Conservation (phyloP, 139 green algal species). For the Tetradesmus lagerheimii region DNA sequence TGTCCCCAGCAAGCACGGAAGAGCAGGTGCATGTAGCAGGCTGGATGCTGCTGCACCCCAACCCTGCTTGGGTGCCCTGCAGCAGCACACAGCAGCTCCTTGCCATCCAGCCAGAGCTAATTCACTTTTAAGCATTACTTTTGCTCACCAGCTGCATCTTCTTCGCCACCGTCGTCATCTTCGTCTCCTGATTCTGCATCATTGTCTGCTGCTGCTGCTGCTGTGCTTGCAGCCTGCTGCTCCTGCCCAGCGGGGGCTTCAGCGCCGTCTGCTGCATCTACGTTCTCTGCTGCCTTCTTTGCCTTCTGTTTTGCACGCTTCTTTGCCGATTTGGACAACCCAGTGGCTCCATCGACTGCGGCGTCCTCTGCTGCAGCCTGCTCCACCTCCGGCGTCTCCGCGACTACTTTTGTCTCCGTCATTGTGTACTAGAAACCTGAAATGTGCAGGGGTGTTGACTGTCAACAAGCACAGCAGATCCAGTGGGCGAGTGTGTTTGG, state of each 20-base stretch:
- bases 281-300: constrained; percentile 45
- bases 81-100: neutral
- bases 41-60: too few relatives aligned
- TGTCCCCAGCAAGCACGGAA: too few relatives aligned
- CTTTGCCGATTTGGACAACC: constrained; percentile 67
- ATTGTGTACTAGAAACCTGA: neutral
- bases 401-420: neutral
- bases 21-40: too few relatives aligned
- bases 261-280: neutral
- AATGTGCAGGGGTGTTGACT: neutral
- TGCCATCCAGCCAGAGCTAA: neutral
- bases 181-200: constrained; percentile 49
- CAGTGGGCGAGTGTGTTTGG: neutral
- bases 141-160: constrained; percentile 37
- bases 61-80: too few relatives aligned
- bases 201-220: constrained; percentile 7
- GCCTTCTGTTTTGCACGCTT: constrained; percentile 77
- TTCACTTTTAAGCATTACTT: neutral
- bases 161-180: constrained; percentile 51
- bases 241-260: constrained; percentile 15
- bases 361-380: neutral
- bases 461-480: neutral
- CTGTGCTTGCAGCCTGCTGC: constrained; percentile 13
- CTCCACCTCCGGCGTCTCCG: neutral
- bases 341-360: neutral